phyloP scores from a whole-genome alignment of 495 filamentous ascomycete species.

The Hypoxylon crocopeplum region DNA sequence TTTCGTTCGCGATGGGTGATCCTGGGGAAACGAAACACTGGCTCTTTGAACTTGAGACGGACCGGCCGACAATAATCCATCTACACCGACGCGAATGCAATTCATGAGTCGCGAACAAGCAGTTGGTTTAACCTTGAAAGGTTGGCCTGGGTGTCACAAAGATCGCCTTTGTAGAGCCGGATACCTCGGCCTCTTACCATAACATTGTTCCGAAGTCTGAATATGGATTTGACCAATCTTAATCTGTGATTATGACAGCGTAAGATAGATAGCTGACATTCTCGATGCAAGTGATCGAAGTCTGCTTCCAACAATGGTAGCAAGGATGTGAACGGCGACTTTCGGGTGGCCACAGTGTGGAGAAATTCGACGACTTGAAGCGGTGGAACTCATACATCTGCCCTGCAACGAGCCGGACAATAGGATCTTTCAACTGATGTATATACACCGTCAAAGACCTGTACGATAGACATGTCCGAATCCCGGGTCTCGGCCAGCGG shows the following conservation, averaged over 20 bases:
- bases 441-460: no score
- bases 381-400: slow-evolving; percentile 19
- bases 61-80: background rate
- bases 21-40: background rate
- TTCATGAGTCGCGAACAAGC: background rate
- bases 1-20: slow-evolving; percentile 3
- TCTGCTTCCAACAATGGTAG: slow-evolving; percentile 3
- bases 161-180: background rate
- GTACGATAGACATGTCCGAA: slow-evolving; percentile 2
- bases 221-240: background rate
- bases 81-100: background rate
- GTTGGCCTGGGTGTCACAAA: slow-evolving; percentile 9
- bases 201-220: background rate
- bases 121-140: background rate
- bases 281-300: slow-evolving; percentile 16
- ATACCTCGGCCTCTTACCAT: background rate
- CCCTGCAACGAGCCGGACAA: slow-evolving; percentile 8
- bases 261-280: background rate
- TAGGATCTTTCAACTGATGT: background rate
- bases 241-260: background rate
- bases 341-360: slow-evolving; percentile 26
- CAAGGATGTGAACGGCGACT: slow-evolving; percentile 17
- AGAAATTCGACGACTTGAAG: slow-evolving; percentile 23
- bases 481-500: slow-evolving; percentile 4
- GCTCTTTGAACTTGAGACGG: slow-evolving; percentile 4